Evolutionary conservation across 129 eudicot species (phyloP), one percentile per base, ranked within the genome.

Genomic region (Logfia minima): DNA sequence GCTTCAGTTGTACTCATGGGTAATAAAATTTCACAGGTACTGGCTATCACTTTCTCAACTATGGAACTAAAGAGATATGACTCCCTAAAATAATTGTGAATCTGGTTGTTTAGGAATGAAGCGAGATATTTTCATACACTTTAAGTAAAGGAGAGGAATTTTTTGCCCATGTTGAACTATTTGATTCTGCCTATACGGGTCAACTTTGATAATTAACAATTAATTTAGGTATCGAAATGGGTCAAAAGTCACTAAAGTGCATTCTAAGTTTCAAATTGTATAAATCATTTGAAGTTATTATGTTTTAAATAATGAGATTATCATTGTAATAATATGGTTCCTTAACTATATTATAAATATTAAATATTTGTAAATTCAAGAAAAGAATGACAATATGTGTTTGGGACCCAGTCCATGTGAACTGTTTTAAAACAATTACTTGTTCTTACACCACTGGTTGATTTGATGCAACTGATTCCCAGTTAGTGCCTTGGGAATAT

Each of bases 1-100:
- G 94, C 99, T 65, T 91, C 97, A 3, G 82, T 95, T 80, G 99
- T 95, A 72, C 89, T 95, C 28, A 86, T 95, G 99, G 92, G 96
- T 29, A 89, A 95, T 71, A 89, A 86, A 78, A 87, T 95, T 79
- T 89, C 99, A 32, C 99, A 95, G 97, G 96, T 95, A 82, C 48
- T n/a, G 8, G 29, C 21, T 34, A 24, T 67, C 16, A 21, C 29
- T 35, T 37, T 32, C 16, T 8, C 10, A 48, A 19, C 28, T 4
- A 58, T 21, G 13, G 5, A 58, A 58, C 19, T 8, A 19, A 9
- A 58, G 26, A 58, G 63, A 58, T 6, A n/a, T 0, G 28, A 6
- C 14, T 58, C 63, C 28, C 63, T 6, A 21, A 1, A 8, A 21
- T 19, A 58, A 19, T 58, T 58, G 63, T 14, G 1, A 21, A 19